Percentiles rank a stretch among this genome's conserved stretches.
These are phyloP conservation scores for Aspergillus ruber DNA, from an alignment of 2,329 filamentous ascomycete species.

Conservation along the genomic window DNA sequence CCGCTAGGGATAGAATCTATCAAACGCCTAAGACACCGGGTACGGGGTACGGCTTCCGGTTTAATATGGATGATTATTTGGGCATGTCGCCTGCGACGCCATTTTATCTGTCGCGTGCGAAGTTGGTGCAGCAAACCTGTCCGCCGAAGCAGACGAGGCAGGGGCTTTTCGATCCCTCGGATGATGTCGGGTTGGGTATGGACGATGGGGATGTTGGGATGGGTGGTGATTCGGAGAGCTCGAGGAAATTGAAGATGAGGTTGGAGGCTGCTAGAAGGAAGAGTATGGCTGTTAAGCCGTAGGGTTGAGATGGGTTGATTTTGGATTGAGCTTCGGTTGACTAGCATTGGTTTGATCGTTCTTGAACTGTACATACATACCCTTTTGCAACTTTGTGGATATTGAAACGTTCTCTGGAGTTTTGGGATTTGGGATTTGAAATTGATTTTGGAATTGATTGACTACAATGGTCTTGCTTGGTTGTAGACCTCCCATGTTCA, in stretches of 20 bases:
- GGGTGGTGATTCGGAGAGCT: constrained; percentile 24
- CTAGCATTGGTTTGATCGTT: not conserved
- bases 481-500: too few relatives aligned
- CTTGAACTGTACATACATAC: not conserved
- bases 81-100: constrained; percentile 42
- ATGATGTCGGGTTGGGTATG: not conserved
- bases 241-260: constrained; percentile 48
- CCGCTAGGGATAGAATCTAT: constrained; percentile 2
- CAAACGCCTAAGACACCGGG: constrained; percentile 28
- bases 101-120: constrained; percentile 39
- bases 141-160: constrained; percentile 47
- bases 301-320: too few relatives aligned
- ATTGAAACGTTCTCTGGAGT: not conserved
- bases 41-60: constrained; percentile 16
- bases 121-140: constrained; percentile 47
- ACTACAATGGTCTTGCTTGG: too few relatives aligned
- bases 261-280: constrained; percentile 68
- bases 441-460: too few relatives aligned
- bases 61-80: constrained; percentile 32
- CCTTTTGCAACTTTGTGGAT: not conserved
- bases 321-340: not conserved
- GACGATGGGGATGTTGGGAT: not conserved
- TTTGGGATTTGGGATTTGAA: too few relatives aligned
- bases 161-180: constrained; percentile 31
- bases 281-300: constrained; percentile 70